Conservation (phyloP, 768 basidiomycete genomes). For the Xerocomellus chrysenteron region DNA sequence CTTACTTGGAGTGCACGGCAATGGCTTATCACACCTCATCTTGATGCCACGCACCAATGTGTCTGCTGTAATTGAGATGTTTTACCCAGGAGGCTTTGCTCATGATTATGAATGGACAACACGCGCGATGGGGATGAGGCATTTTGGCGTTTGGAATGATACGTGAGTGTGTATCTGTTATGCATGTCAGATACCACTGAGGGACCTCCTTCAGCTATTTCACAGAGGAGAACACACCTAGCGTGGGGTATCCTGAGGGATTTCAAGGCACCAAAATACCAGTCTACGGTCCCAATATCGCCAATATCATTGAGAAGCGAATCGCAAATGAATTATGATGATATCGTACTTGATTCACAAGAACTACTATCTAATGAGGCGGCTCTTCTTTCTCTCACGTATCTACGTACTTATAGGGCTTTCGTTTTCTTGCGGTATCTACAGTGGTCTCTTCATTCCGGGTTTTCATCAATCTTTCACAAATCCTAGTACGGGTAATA, state of each 20-base stretch:
- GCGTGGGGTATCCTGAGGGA: slow-evolving; percentile 73
- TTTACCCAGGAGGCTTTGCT: slow-evolving; percentile 78
- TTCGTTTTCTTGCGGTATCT: background rate
- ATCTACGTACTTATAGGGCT: background rate
- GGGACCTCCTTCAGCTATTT: slow-evolving; percentile 14
- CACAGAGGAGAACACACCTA: slow-evolving; percentile 39
- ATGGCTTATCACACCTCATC: slow-evolving; percentile 82
- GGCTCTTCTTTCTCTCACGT: background rate
- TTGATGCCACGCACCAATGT: slow-evolving; percentile 75
- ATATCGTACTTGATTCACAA: background rate
- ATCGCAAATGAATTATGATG: slow-evolving; percentile 34
- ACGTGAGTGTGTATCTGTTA: slow-evolving; percentile 42
- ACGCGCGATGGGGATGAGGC: slow-evolving; percentile 65
- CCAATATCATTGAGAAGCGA: slow-evolving; percentile 70
- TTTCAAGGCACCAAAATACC: slow-evolving; percentile 83
- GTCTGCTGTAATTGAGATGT: slow-evolving; percentile 85
- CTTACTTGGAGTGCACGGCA: slow-evolving; percentile 73
- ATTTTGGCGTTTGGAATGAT: slow-evolving; percentile 83
- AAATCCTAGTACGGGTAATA: background rate
- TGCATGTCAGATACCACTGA: background rate
- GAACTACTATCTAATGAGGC: background rate
- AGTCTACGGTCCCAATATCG: slow-evolving; percentile 62
- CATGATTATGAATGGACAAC: slow-evolving; percentile 88
- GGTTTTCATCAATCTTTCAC: background rate
- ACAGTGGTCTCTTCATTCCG: background rate